Percentiles rank a stretch among this genome's conserved stretches.
These are phyloP conservation scores for Knufia petricola DNA, from an alignment of 2,329 filamentous ascomycete species.

Conservation along the genomic window DNA sequence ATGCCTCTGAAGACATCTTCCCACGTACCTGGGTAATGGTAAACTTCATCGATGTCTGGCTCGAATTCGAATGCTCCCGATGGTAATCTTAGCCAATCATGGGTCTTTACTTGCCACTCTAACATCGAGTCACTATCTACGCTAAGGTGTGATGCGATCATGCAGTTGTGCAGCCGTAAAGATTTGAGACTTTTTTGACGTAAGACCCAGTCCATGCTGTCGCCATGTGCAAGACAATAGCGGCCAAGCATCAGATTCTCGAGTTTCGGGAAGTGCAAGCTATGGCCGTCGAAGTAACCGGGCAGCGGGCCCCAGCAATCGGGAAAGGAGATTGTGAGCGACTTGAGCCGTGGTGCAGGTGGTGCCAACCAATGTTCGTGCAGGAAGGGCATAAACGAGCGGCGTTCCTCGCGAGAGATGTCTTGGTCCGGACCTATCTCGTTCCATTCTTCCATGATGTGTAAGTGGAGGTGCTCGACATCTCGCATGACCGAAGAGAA, in stretches of 20 bases:
- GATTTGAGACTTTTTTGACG: background rate
- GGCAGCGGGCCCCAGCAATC: background rate
- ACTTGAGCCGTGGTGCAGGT: background rate
- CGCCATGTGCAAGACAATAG: background rate
- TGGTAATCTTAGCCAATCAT: background rate
- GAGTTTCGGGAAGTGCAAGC: background rate
- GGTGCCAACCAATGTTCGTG: background rate
- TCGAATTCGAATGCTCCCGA: background rate
- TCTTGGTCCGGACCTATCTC: no score
- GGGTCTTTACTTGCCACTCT: background rate
- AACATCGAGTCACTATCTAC: background rate
- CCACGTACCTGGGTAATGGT: background rate
- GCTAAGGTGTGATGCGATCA: background rate
- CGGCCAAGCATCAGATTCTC: background rate
- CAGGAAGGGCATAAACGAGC: background rate
- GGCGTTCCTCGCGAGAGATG: background rate
- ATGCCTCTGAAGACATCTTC: conserved; percentile 11
- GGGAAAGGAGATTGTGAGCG: background rate
- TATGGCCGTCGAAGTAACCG: background rate
- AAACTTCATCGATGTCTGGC: background rate
- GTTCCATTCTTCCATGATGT: background rate
- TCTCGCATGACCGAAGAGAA: background rate
- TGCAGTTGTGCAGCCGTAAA: background rate
- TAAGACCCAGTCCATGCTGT: background rate
- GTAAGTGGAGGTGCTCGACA: background rate